phyloP scores from a whole-genome alignment of 2,329 filamentous ascomycete species.

The Catunica adiposa region DNA sequence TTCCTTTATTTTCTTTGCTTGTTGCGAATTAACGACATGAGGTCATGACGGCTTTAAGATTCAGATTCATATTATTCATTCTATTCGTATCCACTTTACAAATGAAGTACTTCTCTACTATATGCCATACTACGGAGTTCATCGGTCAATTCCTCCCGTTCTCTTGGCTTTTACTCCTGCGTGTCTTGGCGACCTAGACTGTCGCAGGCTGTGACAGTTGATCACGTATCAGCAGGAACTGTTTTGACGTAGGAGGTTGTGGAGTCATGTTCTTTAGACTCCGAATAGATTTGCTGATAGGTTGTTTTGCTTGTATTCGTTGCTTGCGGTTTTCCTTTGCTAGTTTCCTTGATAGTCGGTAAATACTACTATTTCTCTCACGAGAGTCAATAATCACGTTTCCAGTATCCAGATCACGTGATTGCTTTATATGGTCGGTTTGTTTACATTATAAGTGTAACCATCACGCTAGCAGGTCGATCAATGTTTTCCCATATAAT shows the following conservation, averaged over 20 bases:
- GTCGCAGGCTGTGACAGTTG: not conserved
- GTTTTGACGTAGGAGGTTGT: no score
- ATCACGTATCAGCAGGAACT: not conserved
- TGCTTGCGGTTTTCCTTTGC: not conserved
- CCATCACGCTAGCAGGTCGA: not conserved
- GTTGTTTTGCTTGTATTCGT: no score
- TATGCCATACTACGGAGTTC: not conserved
- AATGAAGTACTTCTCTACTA: not conserved
- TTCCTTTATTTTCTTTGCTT: constrained; percentile 3
- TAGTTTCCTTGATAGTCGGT: not conserved
- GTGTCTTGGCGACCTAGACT: no score
- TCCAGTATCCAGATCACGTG: not conserved
- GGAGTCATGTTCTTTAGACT: no score
- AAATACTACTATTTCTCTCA: not conserved
- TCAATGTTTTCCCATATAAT: no score
- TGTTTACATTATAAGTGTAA: no score
- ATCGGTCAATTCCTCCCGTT: no score
- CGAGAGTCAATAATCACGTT: not conserved
- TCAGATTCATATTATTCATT: not conserved
- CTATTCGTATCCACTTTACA: not conserved
- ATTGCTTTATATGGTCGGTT: no score
- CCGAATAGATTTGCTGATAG: no score
- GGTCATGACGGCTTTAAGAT: not conserved
- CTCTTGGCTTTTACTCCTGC: no score
- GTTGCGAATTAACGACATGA: not conserved